Base-by-base conservation (phyloP, 2,329 filamentous ascomycete genomes). In the Calycina marina region DNA sequence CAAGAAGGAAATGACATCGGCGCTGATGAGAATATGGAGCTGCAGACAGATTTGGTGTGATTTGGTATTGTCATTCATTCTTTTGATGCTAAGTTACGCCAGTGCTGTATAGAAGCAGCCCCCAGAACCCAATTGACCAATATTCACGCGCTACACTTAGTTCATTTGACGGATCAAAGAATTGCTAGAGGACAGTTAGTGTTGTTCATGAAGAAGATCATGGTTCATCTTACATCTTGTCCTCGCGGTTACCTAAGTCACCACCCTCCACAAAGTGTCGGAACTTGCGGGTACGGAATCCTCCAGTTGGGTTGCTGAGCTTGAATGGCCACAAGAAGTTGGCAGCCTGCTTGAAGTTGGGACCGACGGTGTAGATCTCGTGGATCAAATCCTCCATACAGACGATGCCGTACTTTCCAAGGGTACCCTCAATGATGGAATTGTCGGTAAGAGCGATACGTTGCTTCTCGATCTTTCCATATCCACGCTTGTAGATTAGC, bases 261-360 rank as follows among this genome's bases (percentile, higher is more conserved):
- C 27, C 25, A 11, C 13, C 10, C 2, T 11, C 10, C 11, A 50
- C 38, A 33, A 42, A 44, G 34, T 49, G 46, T 14, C 31, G 24
- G 42, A 96, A 96, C 73, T 96, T 98, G 67, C 90, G 74, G 54
- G 80, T 65, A 53, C 80, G 79, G 84, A 96, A 98, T 47, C 90
- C 88, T 61, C 90, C 90, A 52, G 68, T 96, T 58, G 90, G 90
- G 77, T 93, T 94, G 75, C 76, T 85, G 51, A 98, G 81, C 81
- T 98, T 96, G 78, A 98, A 98, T 59, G 90, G 90, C 90, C 90
- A 98, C 51, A 96, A 69, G 77, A 96, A 96, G 80, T 96, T 98
- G 69, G 78, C 75, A 56, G 83, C 85, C 71, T 94, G 86, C 79
- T 94, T 96, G 81, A 90, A 92, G 78, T 96, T 96, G 70, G 88